Evolutionary conservation across 139 green algal genomes (phyloP).

Genomic region (Chlamydomonas applanata): DNA sequence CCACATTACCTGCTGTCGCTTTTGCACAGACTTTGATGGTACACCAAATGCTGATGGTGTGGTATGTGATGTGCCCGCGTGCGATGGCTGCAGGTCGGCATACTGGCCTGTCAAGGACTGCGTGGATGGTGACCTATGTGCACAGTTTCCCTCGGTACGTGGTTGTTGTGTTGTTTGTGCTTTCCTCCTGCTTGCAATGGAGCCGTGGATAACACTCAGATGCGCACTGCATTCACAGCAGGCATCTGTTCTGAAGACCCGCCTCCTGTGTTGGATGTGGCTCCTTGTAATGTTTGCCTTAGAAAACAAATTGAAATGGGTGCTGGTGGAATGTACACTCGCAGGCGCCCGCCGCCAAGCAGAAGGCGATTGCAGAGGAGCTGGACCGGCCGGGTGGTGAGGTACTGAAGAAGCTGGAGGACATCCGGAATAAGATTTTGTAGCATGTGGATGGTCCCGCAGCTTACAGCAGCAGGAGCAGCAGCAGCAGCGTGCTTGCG

Average conservation of each 20-base stretch:
- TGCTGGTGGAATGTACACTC: constrained; percentile 22
- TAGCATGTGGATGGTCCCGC: constrained; percentile 22
- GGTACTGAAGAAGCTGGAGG: constrained; percentile 98
- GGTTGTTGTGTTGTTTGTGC: not conserved
- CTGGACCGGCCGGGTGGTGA: constrained; percentile 90
- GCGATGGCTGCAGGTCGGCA: constrained; percentile 40
- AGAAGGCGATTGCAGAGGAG: constrained; percentile 82
- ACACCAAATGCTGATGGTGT: too few relatives aligned
- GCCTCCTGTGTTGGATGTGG: not conserved
- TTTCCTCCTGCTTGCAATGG: too few relatives aligned
- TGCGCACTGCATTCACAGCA: too few relatives aligned
- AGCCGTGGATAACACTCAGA: too few relatives aligned
- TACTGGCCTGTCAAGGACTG: constrained; percentile 95
- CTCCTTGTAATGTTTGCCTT: too few relatives aligned
- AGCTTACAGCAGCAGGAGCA: too few relatives aligned
- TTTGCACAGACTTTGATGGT: too few relatives aligned
- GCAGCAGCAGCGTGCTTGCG: too few relatives aligned
- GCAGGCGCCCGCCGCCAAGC: constrained; percentile 67
- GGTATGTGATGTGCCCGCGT: too few relatives aligned
- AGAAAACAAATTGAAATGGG: not conserved
- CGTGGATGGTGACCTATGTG: constrained; percentile 96
- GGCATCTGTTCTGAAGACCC: not conserved
- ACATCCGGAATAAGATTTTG: constrained; percentile 84
- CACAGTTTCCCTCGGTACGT: constrained; percentile 76
- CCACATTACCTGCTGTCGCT: too few relatives aligned